A percentile compares a stretch with the other conserved stretches of the same genome.
These are phyloP conservation scores for Tetrapisispora phaffii DNA, from an alignment of 805 yeast genomes.

Conservation along the genomic window DNA sequence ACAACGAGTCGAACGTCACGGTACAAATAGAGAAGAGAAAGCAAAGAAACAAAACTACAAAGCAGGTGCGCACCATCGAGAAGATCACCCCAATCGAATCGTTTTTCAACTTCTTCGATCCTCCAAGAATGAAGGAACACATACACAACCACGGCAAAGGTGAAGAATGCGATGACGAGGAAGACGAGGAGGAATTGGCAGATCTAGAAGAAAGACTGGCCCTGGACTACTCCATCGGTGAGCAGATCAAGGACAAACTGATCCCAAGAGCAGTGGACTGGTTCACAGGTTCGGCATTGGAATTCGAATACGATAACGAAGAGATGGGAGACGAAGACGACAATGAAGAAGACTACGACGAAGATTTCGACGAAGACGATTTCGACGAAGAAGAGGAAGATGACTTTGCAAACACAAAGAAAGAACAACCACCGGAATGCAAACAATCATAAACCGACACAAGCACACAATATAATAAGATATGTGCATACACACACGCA, in stretches of 20 bases:
- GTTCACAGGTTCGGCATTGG: constrained; percentile 96
- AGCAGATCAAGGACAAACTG: constrained; percentile 88
- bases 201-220: constrained; percentile 80
- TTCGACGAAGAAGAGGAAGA: constrained; percentile 26
- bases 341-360: constrained; percentile 54
- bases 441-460: constrained; percentile 45
- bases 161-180: constrained; percentile 40
- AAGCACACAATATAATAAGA: too few relatives aligned
- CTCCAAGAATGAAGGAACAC: constrained; percentile 58
- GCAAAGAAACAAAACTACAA: constrained; percentile 93
- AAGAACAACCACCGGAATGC: constrained; percentile 68
- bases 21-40: constrained; percentile 84
- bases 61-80: constrained; percentile 92
- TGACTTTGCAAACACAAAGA: constrained; percentile 32
- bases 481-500: too few relatives aligned
- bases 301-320: constrained; percentile 52
- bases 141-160: constrained; percentile 33
- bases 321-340: constrained; percentile 55
- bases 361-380: constrained; percentile 44
- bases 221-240: constrained; percentile 91
- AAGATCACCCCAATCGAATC: constrained; percentile 90
- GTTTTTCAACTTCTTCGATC: constrained; percentile 90
- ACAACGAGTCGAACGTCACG: constrained; percentile 74
- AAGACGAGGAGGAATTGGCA: constrained; percentile 49
- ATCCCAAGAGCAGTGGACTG: constrained; percentile 96